phyloP scores from a whole-genome alignment of 495 filamentous ascomycete species.

The Pyronema omphalodes region DNA sequence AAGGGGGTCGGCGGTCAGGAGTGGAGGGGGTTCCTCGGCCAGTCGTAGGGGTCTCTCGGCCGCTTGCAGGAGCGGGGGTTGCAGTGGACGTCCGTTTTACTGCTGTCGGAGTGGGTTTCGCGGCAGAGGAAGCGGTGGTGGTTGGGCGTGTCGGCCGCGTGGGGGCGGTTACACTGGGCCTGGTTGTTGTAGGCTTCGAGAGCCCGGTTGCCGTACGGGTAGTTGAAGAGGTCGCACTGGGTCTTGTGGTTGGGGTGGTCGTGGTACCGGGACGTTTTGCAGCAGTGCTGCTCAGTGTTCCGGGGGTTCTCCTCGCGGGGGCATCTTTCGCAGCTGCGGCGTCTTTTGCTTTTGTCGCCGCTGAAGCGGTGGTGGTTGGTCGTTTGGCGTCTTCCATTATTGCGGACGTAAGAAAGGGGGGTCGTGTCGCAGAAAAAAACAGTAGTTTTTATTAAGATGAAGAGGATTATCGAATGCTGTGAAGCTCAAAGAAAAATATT shows the following conservation, averaged over 20 bases:
- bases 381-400: not conserved
- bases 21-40: slow-evolving; percentile 1
- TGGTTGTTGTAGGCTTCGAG: slow-evolving; percentile 17
- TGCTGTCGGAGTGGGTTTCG: slow-evolving; percentile 1
- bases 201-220: not conserved
- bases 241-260: slow-evolving; percentile 6
- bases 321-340: slow-evolving; percentile 10
- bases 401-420: not conserved
- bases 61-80: not conserved
- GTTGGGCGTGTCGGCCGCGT: slow-evolving; percentile 2
- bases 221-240: not conserved
- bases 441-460: not conserved
- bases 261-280: slow-evolving; percentile 12
- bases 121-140: not conserved
- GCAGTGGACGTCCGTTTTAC: slow-evolving; percentile 11
- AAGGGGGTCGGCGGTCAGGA: slow-evolving; percentile 8
- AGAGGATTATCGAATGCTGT: not conserved
- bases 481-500: not conserved
- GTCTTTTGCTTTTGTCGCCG: not conserved
- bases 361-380: not conserved
- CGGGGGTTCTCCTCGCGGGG: slow-evolving; percentile 7
- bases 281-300: slow-evolving; percentile 8
- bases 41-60: not conserved
- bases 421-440: not conserved
- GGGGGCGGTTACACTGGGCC: slow-evolving; percentile 6